Base-by-base conservation (phyloP, 768 basidiomycete species). In the Lentinus brumalis region DNA sequence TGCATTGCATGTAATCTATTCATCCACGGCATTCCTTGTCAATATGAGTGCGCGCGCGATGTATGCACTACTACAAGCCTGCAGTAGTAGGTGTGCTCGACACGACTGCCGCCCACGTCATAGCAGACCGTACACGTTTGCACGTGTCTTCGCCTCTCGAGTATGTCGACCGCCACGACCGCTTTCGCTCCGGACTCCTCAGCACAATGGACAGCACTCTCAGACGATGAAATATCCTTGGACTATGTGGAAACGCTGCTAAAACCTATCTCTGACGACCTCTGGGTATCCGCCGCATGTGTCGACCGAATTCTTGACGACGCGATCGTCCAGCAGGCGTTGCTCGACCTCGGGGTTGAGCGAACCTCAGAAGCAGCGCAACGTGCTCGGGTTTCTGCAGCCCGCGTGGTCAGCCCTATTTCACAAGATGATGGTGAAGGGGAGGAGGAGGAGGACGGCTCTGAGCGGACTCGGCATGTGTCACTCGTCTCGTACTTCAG, bases 241-340 rank as follows among this genome's bases (percentile, higher is more conserved):
- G 79, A 84, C 50, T 67, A 70, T 44, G 75, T 90, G 30, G 72
- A 76, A 26, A 68, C 81, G 26, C 67, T 79, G 18, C 80, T 95
- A 18, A 75, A 71, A 9, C 66, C 75, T 26, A 75, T 89, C 42
- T 73, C 76, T 44, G 86, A 93, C 67, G 88, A 94, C 71, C 74
- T 87, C 9, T 94, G 92, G 91, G 87, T 86, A 15, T 82, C 81
- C 40, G 84, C 88, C n/a, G 90, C 91, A 2, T 89, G 85, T 66
- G 76, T 79, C 29, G 91, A 92, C 75, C 80, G 88, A 58, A 72
- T 88, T 29, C 75, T 88, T n/a, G 78, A 88, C 62, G 78, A 86
- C 69, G 74, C 80, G 21, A 71, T 70, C 55, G 73, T 84, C 14
- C 86, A 92, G 64, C 78, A 78, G 53, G 76, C 77, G 9, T 76